Evolutionary conservation across 2,329 filamentous ascomycete genomes (phyloP).

Genomic region (Sordariomycetes sp.): DNA sequence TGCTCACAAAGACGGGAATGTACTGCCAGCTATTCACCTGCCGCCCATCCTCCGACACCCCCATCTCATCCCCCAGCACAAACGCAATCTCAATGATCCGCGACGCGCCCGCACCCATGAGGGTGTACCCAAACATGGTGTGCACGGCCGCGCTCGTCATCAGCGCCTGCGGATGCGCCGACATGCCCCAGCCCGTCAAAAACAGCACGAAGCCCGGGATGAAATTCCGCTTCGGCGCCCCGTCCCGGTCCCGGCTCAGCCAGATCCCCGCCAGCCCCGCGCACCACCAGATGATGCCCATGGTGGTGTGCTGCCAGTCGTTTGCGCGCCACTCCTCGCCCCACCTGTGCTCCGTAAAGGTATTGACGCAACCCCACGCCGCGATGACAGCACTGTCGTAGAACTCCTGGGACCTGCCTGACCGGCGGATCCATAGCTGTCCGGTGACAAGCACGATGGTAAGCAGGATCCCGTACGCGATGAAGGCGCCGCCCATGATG

Average conservation of each 20-base stretch:
- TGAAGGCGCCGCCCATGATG: constrained; percentile 96
- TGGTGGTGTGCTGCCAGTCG: constrained; percentile 95
- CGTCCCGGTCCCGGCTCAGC: constrained; percentile 74
- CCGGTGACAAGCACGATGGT: constrained; percentile 80
- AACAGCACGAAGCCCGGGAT: constrained; percentile 84
- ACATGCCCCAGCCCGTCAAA: constrained; percentile 93
- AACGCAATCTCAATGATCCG: constrained; percentile 89
- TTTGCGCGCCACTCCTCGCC: constrained; percentile 80
- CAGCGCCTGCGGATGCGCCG: constrained; percentile 72
- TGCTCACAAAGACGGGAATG: constrained; percentile 42
- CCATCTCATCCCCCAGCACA: constrained; percentile 59
- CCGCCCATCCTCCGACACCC: constrained; percentile 51
- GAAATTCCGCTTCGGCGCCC: constrained; percentile 81
- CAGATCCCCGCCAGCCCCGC: constrained; percentile 85
- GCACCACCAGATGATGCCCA: constrained; percentile 99
- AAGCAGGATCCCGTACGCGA: constrained; percentile 81
- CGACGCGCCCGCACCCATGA: constrained; percentile 78
- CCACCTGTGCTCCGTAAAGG: constrained; percentile 96
- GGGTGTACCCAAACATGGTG: constrained; percentile 79
- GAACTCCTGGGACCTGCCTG: constrained; percentile 87
- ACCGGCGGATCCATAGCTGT: constrained; percentile 71
- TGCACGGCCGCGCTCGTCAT: constrained; percentile 82
- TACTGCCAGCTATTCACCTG: constrained; percentile 51
- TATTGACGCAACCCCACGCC: constrained; percentile 93
- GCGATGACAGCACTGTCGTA: constrained; percentile 88